phyloP scores from a whole-genome alignment of 805 yeast species.

The Scheffersomyces lignosus region DNA sequence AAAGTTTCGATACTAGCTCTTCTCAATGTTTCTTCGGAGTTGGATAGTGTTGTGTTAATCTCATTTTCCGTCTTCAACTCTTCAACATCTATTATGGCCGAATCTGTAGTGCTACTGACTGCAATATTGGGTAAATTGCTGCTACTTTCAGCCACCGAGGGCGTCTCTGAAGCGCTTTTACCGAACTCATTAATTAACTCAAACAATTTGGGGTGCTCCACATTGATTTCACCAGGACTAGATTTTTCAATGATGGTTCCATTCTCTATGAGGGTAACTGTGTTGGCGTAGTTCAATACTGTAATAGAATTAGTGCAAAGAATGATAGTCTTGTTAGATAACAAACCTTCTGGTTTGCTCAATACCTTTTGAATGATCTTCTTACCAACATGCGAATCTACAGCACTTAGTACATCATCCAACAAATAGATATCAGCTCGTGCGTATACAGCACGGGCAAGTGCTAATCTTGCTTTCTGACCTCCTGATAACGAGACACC shows the following conservation, averaged over 20 bases:
- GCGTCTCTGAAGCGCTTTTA: slow-evolving; percentile 9
- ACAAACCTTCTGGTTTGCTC: slow-evolving; percentile 18
- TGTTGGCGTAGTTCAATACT: slow-evolving; percentile 20
- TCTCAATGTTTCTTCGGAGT: slow-evolving; percentile 9
- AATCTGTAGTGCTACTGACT: background rate
- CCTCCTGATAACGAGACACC: slow-evolving; percentile 32
- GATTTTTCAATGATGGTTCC: slow-evolving; percentile 19
- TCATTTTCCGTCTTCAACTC: slow-evolving; percentile 10
- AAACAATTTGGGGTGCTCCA: slow-evolving; percentile 25
- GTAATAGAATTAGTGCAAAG: slow-evolving; percentile 29
- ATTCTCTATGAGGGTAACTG: slow-evolving; percentile 20
- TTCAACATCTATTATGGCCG: slow-evolving; percentile 3
- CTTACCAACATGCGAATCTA: slow-evolving; percentile 31
- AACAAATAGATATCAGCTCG: slow-evolving; percentile 26
- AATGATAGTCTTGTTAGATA: slow-evolving; percentile 23
- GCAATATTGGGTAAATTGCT: no score
- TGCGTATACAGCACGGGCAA: slow-evolving; percentile 30
- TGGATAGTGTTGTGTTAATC: slow-evolving; percentile 11
- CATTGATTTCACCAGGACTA: slow-evolving; percentile 12
- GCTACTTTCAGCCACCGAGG: background rate
- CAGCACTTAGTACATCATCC: slow-evolving; percentile 28
- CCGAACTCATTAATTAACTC: slow-evolving; percentile 42
- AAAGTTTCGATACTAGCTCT: slow-evolving; percentile 56
- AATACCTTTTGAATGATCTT: slow-evolving; percentile 24
- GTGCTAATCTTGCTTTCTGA: slow-evolving; percentile 28